phyloP scores from a whole-genome alignment of 805 yeast species.

The Alloascoidea africana region DNA sequence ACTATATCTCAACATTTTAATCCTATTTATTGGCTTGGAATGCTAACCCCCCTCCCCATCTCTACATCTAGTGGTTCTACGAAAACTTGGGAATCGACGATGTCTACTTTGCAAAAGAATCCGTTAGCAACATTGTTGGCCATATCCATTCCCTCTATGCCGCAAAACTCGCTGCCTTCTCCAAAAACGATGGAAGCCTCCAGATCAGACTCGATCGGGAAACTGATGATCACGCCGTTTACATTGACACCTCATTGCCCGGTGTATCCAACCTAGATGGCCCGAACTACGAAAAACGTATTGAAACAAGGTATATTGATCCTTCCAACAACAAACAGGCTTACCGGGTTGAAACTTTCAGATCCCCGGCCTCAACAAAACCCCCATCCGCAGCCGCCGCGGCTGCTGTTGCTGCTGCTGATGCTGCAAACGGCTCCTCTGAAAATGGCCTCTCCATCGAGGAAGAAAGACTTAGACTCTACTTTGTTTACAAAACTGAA shows the following conservation, averaged over 20 bases:
- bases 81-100: constrained; percentile 80
- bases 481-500: constrained; percentile 69
- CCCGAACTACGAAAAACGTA: constrained; percentile 49
- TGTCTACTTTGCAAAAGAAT: constrained; percentile 77
- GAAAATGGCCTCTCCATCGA: constrained; percentile 28
- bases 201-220: constrained; percentile 70
- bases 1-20: too few relatives aligned
- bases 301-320: constrained; percentile 63
- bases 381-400: too few relatives aligned
- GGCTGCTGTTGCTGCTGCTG: constrained; percentile 5
- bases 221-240: constrained; percentile 77
- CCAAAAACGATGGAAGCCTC: constrained; percentile 38
- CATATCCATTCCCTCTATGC: constrained; percentile 84
- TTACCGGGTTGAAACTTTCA: constrained; percentile 67
- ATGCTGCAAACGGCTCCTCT: constrained; percentile 19
- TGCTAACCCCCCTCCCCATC: not conserved
- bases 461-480: constrained; percentile 44
- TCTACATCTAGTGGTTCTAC: constrained; percentile 53
- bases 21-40: too few relatives aligned
- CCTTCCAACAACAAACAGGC: constrained; percentile 21
- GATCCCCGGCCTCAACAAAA: constrained; percentile 33
- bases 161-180: constrained; percentile 81
- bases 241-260: constrained; percentile 58
- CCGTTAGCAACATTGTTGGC: constrained; percentile 63
- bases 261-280: constrained; percentile 28